Evolutionary conservation across 306 rosid species (phyloP).

Genomic region (Begonia fuchsioides): DNA sequence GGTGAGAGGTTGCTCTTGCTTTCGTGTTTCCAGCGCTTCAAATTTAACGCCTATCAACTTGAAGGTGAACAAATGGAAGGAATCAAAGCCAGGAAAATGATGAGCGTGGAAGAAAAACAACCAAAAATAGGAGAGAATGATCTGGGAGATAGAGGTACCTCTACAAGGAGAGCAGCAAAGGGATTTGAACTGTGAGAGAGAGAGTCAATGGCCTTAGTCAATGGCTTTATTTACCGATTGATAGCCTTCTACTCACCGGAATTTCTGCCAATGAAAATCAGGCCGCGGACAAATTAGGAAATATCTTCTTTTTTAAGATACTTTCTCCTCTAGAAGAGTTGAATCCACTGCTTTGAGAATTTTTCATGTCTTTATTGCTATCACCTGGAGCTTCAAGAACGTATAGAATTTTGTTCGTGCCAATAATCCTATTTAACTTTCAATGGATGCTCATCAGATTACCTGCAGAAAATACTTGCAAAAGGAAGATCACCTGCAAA

Average conservation of each 20-base stretch:
- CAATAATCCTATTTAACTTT: neutral
- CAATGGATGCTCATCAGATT: slow-evolving; percentile 30
- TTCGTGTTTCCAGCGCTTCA: no score
- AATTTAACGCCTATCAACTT: slow-evolving; percentile 5
- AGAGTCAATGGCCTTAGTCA: no score
- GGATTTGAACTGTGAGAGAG: no score
- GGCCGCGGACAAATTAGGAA: neutral
- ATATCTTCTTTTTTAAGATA: neutral
- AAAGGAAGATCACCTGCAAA: slow-evolving; percentile 60
- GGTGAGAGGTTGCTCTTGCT: slow-evolving; percentile 12
- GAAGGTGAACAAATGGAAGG: slow-evolving; percentile 31
- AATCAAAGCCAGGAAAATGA: slow-evolving; percentile 36
- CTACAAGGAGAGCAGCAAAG: no score
- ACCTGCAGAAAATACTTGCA: slow-evolving; percentile 54
- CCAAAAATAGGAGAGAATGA: no score
- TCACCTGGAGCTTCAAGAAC: no score
- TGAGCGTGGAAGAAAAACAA: slow-evolving; percentile 10
- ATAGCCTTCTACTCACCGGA: no score
- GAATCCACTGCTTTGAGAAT: no score
- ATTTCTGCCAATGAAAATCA: slow-evolving; percentile 28
- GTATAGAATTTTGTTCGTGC: no score
- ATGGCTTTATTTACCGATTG: no score
- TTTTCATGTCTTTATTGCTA: no score
- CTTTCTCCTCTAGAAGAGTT: neutral
- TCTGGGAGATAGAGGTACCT: no score